These are phyloP conservation scores for Talaromyces stipitatus DNA, from an alignment of 495 filamentous ascomycete genomes.

Conservation along the genomic window DNA sequence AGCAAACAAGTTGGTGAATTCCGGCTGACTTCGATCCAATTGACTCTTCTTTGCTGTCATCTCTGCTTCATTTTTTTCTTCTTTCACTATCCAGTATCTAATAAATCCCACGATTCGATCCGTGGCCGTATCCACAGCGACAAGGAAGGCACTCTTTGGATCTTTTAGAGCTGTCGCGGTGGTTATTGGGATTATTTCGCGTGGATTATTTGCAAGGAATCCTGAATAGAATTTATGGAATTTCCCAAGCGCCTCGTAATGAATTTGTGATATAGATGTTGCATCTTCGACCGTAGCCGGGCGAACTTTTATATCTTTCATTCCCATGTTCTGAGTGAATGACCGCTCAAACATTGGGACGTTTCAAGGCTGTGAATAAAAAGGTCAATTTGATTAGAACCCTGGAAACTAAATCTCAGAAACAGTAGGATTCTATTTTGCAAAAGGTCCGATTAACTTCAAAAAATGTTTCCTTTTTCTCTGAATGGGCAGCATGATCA, in stretches of 20 bases:
- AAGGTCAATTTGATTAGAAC: no score
- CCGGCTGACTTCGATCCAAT: neutral
- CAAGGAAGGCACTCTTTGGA: conserved; percentile 29
- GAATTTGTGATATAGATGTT: neutral
- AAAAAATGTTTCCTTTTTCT: no score
- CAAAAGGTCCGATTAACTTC: no score
- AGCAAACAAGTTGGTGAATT: neutral
- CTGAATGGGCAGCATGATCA: no score
- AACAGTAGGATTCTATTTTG: no score
- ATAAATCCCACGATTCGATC: neutral
- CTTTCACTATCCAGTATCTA: neutral
- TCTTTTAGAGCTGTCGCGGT: conserved; percentile 26
- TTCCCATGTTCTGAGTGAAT: neutral
- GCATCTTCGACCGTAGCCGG: neutral
- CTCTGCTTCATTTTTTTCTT: neutral
- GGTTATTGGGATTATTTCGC: neutral
- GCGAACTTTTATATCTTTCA: neutral
- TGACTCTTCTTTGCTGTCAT: neutral
- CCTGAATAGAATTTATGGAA: neutral
- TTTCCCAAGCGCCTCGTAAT: neutral
- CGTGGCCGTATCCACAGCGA: neutral
- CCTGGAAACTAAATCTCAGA: no score
- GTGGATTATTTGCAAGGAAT: neutral
- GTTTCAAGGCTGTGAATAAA: no score
- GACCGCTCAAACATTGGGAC: neutral